Evolutionary conservation across 495 filamentous ascomycete species (phyloP).

Genomic region (Neurospora sp.): DNA sequence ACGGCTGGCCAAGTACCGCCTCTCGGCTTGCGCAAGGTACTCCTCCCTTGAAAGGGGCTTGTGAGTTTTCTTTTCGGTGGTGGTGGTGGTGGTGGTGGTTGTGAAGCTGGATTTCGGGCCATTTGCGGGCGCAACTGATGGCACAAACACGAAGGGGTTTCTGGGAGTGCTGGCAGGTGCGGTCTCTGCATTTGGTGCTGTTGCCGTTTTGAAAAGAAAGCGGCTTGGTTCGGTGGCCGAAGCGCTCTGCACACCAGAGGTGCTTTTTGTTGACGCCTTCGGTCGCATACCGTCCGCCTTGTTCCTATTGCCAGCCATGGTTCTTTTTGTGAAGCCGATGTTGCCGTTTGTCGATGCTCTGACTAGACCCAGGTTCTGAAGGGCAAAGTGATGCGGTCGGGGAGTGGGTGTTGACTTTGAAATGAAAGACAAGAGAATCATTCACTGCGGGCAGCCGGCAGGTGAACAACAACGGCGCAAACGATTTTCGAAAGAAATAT

Average conservation of each 20-base stretch:
- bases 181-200: neutral
- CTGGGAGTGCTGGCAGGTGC: neutral
- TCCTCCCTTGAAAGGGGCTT: neutral
- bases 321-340: neutral
- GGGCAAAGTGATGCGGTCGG: neutral
- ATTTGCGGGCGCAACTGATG: neutral
- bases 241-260: neutral
- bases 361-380: neutral
- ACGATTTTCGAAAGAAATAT: neutral
- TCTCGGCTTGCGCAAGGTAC: neutral
- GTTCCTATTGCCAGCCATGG: neutral
- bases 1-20: neutral
- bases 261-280: neutral
- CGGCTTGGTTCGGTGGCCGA: neutral
- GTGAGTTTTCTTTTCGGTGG: neutral
- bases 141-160: neutral
- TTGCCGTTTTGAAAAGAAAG: neutral
- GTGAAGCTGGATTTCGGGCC: neutral
- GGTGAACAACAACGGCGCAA: neutral
- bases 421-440: neutral
- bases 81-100: neutral
- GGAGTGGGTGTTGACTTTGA: neutral
- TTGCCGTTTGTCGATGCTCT: neutral
- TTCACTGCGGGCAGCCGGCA: neutral
- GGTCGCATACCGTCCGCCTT: neutral